Evolutionary conservation across 164 flowering plant genomes (phyloP).

Genomic region (Vitis vinifera): ASM3070453v1 NC_081818.1:29101001-29101500

Average conservation of each 20-base stretch:
- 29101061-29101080: background rate
- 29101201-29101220: background rate
- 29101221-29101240: background rate
- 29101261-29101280: conserved; percentile 50
- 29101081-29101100: too few species aligned
- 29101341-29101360: conserved; percentile 39
- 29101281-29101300: conserved; percentile 71
- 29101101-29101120: too few species aligned
- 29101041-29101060: background rate
- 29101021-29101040: background rate
- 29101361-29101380: conserved; percentile 46
- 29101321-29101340: conserved; percentile 33
- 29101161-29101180: background rate
- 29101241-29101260: background rate
- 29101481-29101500: too few species aligned
- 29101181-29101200: background rate
- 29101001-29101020: background rate
- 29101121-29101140: too few species aligned
- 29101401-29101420: background rate
- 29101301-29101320: conserved; percentile 71
- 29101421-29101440: too few species aligned
- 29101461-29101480: too few species aligned
- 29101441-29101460: too few species aligned
- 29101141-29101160: background rate
- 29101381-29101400: conserved; percentile 34